These are phyloP conservation scores for Rhododendron kiyosumense DNA, from an alignment of 148 eudicot genomes.

Conservation along the genomic window DNA sequence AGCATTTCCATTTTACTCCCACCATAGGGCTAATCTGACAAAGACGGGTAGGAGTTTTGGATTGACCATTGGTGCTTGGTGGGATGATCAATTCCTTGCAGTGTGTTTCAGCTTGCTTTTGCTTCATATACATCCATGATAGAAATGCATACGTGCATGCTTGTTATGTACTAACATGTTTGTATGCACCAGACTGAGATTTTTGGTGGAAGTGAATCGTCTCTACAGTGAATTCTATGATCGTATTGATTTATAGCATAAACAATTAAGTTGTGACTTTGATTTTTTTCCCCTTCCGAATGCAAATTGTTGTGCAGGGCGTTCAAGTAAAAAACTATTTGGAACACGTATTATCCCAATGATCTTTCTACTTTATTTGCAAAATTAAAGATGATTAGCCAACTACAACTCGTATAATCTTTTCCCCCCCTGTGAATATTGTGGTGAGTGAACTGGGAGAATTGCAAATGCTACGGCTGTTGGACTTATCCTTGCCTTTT, in stretches of 20 bases:
- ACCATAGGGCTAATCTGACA: neutral
- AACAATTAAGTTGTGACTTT: neutral
- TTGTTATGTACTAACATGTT: neutral
- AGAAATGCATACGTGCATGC: neutral
- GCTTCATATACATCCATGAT: neutral
- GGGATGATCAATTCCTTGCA: neutral
- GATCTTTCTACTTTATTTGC: neutral
- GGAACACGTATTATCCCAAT: neutral
- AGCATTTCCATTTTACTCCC: too few relatives aligned
- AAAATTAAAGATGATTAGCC: neutral
- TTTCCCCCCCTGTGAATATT: neutral
- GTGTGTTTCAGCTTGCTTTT: neutral
- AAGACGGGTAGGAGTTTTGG: neutral
- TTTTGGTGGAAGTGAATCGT: neutral
- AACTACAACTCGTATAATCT: neutral
- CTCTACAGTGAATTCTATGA: neutral
- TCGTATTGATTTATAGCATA: neutral
- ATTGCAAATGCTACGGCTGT: neutral
- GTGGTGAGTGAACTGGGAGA: neutral
- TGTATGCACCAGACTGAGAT: neutral
- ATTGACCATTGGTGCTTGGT: neutral
- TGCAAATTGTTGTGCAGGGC: neutral
- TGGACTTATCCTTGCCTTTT: neutral
- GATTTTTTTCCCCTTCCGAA: neutral
- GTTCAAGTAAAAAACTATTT: neutral